A percentile compares a stretch with the other conserved stretches of the same genome.
phyloP scores from a whole-genome alignment of 768 basidiomycete species.

The Panellus pusillus region DNA sequence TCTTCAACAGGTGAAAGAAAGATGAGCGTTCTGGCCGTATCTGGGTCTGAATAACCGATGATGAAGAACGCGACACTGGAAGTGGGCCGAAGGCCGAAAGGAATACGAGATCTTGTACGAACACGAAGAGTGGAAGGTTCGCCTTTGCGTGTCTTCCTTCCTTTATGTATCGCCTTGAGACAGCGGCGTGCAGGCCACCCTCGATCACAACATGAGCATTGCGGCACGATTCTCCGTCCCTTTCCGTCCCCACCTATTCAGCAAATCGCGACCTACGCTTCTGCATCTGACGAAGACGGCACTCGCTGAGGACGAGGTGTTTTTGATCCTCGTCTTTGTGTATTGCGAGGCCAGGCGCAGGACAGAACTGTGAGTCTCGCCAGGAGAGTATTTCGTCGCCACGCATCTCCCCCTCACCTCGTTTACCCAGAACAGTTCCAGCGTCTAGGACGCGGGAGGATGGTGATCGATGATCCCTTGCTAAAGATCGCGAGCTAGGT shows the following conservation, averaged over 20 bases:
- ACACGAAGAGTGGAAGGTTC: constrained; percentile 49
- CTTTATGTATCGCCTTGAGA: constrained; percentile 3
- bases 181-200: constrained; percentile 18
- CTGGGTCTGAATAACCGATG: constrained; percentile 5
- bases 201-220: constrained; percentile 29
- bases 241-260: constrained; percentile 50
- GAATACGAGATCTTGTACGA: constrained; percentile 45
- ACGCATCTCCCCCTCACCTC: background rate
- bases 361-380: constrained; percentile 31
- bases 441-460: constrained; percentile 5
- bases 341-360: constrained; percentile 38
- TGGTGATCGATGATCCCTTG: constrained; percentile 2
- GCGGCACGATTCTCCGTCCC: constrained; percentile 44
- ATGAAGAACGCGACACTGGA: constrained; percentile 42
- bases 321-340: constrained; percentile 37
- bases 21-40: background rate
- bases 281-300: constrained; percentile 42
- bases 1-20: constrained; percentile 28
- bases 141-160: constrained; percentile 5
- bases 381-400: background rate
- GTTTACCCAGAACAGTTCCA: constrained; percentile 17
- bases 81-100: constrained; percentile 42
- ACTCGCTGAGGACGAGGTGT: constrained; percentile 39
- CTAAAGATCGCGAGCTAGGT: too few species aligned
- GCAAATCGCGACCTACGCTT: constrained; percentile 39